Evolutionary conservation across 169 alveolate genomes (phyloP), one percentile per base, ranked within the genome.

Genomic region (Plasmodium cynomolgi): DNA sequence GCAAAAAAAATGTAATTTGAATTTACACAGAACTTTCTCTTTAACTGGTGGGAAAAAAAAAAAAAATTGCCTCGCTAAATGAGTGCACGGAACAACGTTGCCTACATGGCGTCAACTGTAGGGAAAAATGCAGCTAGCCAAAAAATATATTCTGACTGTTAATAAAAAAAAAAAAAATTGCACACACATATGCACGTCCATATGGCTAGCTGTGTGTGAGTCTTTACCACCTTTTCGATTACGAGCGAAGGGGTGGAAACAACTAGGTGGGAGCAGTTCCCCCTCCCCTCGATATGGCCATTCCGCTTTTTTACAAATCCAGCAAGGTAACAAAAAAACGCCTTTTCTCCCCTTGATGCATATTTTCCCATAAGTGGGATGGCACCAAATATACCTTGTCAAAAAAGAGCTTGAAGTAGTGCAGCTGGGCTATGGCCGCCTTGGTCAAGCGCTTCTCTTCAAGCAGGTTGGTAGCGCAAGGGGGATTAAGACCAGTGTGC

Each of bases 381-480:
- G 84, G 86, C 29, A 86, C 85, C 81, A 86, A 86, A 86, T 86
- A 26, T 13, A 86, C 88, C 7, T 7, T n/a, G 72, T 75, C 33
- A 86, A 86, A 86, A 26, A 75, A 86, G 50, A 86, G n/a, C 44
- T 86, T 86, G 62, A 86, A 86, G 81, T 86, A 86, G 9, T 77
- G 74, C 33, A 86, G 26, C 47, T 75, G 93, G 13, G 81, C 80
- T 86, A 75, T 39, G 23, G 93, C 93, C 33, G 5, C 37, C 47
- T 86, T 86, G 26, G 93, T 86, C 15, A 86, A 17, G 47, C 29
- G 44, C 44, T 77, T 44, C 41, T 41, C 44, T 4, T 86, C 88
- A 56, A 77, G 29, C 39, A 77, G 7, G 15, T n/a, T 86, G 34
- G 47, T 23, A 1, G 44, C 9, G 8, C 11, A 37, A 20, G 62